Percentiles rank a stretch among this genome's conserved stretches.
These are phyloP conservation scores for Fraxinus latifolia DNA, from an alignment of 305 asterid species.

Conservation along the genomic window DNA sequence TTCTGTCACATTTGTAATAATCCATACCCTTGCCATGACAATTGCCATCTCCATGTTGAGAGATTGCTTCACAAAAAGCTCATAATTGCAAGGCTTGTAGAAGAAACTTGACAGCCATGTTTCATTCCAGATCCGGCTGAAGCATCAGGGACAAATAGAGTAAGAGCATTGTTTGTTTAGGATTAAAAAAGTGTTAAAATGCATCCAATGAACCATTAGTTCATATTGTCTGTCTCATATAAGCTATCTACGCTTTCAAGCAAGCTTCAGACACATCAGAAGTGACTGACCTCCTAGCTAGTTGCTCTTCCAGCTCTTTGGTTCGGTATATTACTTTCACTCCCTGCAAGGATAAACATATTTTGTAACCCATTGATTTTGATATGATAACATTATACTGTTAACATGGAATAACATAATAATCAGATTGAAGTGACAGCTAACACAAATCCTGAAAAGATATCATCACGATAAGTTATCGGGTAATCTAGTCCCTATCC, in stretches of 20 bases:
- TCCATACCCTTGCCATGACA: conserved; percentile 85
- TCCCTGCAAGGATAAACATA: conserved; percentile 48
- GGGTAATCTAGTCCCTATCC: neutral
- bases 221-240: conserved; percentile 10
- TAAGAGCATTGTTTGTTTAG: conserved; percentile 8
- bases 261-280: conserved; percentile 15
- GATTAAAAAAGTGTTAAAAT: neutral
- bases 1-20: conserved; percentile 13
- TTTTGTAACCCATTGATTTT: conserved; percentile 11
- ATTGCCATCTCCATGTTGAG: conserved; percentile 97
- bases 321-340: conserved; percentile 83
- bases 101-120: conserved; percentile 63
- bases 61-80: conserved; percentile 90
- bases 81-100: conserved; percentile 91
- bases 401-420: neutral
- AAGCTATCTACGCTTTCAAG: conserved; percentile 8
- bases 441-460: neutral
- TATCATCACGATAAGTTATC: neutral
- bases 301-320: conserved; percentile 81
- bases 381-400: conserved; percentile 13
- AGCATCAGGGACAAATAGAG: conserved; percentile 27
- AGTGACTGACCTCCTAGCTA: conserved; percentile 66
- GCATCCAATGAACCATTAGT: neutral
- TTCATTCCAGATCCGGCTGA: conserved; percentile 83
- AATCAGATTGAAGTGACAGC: neutral